These are phyloP conservation scores for Monosporascus sp. DNA, from an alignment of 2,329 filamentous ascomycete genomes.

Conservation along the genomic window DNA sequence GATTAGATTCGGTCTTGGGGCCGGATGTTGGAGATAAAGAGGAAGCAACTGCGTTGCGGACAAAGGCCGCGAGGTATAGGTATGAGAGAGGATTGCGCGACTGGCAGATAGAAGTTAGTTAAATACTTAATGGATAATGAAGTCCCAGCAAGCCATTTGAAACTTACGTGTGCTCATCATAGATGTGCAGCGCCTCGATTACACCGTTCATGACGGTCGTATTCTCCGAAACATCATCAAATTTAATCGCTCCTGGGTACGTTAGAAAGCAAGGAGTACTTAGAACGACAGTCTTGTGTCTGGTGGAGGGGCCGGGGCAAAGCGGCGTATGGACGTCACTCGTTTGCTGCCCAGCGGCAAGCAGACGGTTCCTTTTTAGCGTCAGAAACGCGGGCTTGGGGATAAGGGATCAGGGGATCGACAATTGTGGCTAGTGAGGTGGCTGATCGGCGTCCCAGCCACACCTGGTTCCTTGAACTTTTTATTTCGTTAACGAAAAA, in stretches of 20 bases:
- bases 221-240: constrained; percentile 22
- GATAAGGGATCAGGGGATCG: not conserved
- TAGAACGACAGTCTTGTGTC: no score
- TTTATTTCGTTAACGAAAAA: not conserved
- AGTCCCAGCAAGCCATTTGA: not conserved
- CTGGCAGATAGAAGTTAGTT: constrained; percentile 42
- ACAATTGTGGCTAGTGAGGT: not conserved
- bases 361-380: no score
- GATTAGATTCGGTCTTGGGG: constrained; percentile 78
- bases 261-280: no score
- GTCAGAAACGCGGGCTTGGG: no score
- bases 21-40: constrained; percentile 77
- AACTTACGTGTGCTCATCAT: constrained; percentile 85
- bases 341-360: no score
- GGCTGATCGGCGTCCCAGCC: no score
- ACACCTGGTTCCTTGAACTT: no score
- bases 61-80: constrained; percentile 77
- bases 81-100: constrained; percentile 79
- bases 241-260: not conserved
- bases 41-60: constrained; percentile 72
- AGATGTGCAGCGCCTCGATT: constrained; percentile 95
- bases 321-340: not conserved
- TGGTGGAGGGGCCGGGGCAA: constrained; percentile 6
- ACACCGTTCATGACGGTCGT: constrained; percentile 67
- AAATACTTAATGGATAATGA: not conserved